These are phyloP conservation scores for Pyronema omphalodes DNA, from an alignment of 495 filamentous ascomycete species.

Conservation along the genomic window DNA sequence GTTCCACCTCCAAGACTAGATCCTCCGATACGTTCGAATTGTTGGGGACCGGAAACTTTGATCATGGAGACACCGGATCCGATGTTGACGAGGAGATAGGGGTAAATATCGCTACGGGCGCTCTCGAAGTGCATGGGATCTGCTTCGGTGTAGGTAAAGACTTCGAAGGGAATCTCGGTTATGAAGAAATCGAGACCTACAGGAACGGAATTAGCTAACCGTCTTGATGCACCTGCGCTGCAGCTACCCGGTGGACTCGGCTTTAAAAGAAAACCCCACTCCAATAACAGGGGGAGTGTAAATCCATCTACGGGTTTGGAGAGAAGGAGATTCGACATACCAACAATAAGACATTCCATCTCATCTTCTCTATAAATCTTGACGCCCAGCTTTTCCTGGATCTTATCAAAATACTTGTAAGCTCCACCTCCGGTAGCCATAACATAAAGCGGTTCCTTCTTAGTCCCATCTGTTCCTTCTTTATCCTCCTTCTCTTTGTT, in stretches of 20 bases:
- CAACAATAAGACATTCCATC: constrained; percentile 96
- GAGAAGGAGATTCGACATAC: constrained; percentile 28
- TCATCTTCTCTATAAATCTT: constrained; percentile 87
- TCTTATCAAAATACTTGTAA: constrained; percentile 85
- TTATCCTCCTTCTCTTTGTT: constrained; percentile 31
- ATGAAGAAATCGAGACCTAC: constrained; percentile 94
- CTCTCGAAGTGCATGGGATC: constrained; percentile 73
- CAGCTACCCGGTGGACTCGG: neutral
- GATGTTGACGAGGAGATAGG: constrained; percentile 94
- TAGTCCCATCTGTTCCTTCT: constrained; percentile 26
- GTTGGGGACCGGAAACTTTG: constrained; percentile 75
- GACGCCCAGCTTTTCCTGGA: constrained; percentile 60
- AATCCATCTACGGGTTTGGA: neutral
- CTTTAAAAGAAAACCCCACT: neutral
- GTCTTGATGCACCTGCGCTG: neutral
- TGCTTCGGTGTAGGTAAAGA: constrained; percentile 82
- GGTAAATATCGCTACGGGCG: constrained; percentile 61
- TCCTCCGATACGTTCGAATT: constrained; percentile 78
- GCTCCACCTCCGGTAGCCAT: constrained; percentile 92
- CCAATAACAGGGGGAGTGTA: neutral
- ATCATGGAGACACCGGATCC: constrained; percentile 98
- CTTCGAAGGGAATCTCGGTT: constrained; percentile 85
- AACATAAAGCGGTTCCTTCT: constrained; percentile 43
- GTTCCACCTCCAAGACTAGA: constrained; percentile 86
- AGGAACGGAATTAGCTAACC: neutral